Evolutionary conservation across 805 yeast species (phyloP), one percentile per base, ranked within the genome.

Genomic region (Hanseniaspora taiwanica): DNA sequence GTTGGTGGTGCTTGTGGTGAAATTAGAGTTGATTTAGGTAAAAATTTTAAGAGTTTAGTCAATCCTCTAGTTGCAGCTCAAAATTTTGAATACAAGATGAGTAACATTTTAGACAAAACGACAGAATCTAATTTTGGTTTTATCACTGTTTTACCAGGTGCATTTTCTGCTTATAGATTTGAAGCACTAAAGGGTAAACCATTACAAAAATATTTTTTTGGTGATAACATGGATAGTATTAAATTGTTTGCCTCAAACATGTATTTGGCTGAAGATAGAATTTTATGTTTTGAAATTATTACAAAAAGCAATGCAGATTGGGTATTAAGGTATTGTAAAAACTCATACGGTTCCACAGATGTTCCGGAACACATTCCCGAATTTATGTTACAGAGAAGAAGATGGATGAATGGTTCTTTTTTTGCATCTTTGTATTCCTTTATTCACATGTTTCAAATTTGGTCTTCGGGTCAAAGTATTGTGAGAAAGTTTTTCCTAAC

Each of bases 1-100:
- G 93, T 89, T 17, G 98, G 94, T 2, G 98, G 98, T 31, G 94
- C 96, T 1, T 89, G 98, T 73, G 98, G 98, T 40, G 97, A 91
- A 56, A 89, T 91, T 60, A 79, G 76, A 47, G 93, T 91, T 0
- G 77, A 80, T 58, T 63, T 87, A 40, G 96, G 97, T 2, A 65
- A 64, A 18, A 68, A 65, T 10, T 71, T 67, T 44, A 58, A 54
- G 36, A 66, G 69, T 36, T 63, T 89, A 35, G 47, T 78, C 13
- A 89, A 89, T 55, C 97, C 98, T 7, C 61, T 89, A 42, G 89
- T 89, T 8, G 96, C 97, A 2, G 93, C 96, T 0, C 97, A 91
- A 59, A 89, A 89, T 60, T 89, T 91, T 59, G 98, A 89, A 58
- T 91, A 91, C 59, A 91, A 91, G 60, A 87, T 86, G 66, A 85